Base-by-base conservation (phyloP, 2,329 filamentous ascomycete genomes). In the Hymenoscyphus occultus region DNA sequence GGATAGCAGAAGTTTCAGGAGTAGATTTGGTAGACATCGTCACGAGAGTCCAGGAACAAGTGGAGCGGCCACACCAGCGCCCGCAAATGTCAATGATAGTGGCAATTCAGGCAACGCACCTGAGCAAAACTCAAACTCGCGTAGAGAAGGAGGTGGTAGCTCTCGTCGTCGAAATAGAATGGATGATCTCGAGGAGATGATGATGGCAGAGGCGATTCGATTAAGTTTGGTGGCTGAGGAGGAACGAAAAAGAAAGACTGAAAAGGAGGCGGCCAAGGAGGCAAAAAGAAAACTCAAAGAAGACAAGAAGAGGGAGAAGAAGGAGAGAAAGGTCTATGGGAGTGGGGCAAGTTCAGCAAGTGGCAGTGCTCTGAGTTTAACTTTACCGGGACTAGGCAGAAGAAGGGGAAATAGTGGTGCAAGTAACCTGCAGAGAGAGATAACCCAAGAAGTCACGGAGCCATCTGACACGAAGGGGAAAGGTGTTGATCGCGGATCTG, bases 161-260 rank as follows among this genome's bases (percentile, higher is more conserved):
- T 39, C 69, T 28, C 70, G 71, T 48, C 70, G 71, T 51, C 78
- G 88, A 66, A 80, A 86, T 67, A 84, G 92, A 39, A 86, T 96
- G 74, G 92, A 96, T 28, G 93, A 98, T 71, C 83, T 98, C 0
- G 95, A 99, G 76, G 94, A 97, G 59, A 91, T 99, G 81, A 99
- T 99, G 95, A 93, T 98, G 82, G 92, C 95, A 83, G 95, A 99
- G 76, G 95, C 95, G 0, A 96, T 99, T 59, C 84, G 95, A 48
- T 78, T 97, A 39, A 97, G 93, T 59, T 81, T 99, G n/a, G 93
- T 90, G 0, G 89, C 92, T 1, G 95, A 99, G 76, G 94, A 98
- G 73, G 94, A 98, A 54, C 86, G 94, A n/a, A 90, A 92, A 71
- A 89, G 86, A 58, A 95, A 92, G 73, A 89, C 90, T 59, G 91